Evolutionary conservation across 169 alveolate species (phyloP).

Genomic region (Eimeria necatrix): DNA sequence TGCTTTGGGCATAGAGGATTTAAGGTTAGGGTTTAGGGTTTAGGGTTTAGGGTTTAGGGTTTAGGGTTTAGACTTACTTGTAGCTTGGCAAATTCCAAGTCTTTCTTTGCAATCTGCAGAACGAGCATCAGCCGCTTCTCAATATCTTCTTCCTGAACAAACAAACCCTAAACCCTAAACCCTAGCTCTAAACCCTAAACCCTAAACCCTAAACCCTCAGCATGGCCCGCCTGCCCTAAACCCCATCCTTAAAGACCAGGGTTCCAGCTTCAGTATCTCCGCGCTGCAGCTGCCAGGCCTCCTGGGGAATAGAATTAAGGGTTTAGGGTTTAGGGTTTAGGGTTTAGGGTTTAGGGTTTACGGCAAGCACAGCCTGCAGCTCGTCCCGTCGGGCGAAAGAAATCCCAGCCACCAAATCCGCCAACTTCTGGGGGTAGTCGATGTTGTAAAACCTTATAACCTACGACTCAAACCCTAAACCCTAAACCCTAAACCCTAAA

Average conservation of each 20-base stretch:
- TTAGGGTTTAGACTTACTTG: slow-evolving; percentile 60
- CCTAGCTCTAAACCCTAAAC: neutral
- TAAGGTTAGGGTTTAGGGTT: neutral
- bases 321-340: neutral
- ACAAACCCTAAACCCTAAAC: neutral
- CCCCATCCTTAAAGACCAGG: too few relatives aligned
- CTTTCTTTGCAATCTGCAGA: slow-evolving; percentile 88
- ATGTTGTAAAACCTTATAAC: slow-evolving; percentile 87
- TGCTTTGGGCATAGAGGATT: too few relatives aligned
- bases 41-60: neutral
- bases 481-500: neutral
- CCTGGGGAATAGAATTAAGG: too few relatives aligned
- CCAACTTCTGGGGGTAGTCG: slow-evolving; percentile 88
- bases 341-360: slow-evolving; percentile 27
- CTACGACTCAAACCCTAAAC: neutral
- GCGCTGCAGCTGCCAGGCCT: too few relatives aligned
- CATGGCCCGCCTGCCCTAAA: too few relatives aligned
- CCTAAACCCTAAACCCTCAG: neutral
- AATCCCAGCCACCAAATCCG: slow-evolving; percentile 90
- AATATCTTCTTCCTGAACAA: slow-evolving; percentile 85
- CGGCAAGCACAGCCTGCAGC: slow-evolving; percentile 87
- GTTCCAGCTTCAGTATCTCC: too few relatives aligned
- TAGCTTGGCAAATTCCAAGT: slow-evolving; percentile 88
- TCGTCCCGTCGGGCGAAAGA: slow-evolving; percentile 89
- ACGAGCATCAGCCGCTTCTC: slow-evolving; percentile 88